Evolutionary conservation across 129 eudicot species (phyloP).

Genomic region (Mikania micrantha): DNA sequence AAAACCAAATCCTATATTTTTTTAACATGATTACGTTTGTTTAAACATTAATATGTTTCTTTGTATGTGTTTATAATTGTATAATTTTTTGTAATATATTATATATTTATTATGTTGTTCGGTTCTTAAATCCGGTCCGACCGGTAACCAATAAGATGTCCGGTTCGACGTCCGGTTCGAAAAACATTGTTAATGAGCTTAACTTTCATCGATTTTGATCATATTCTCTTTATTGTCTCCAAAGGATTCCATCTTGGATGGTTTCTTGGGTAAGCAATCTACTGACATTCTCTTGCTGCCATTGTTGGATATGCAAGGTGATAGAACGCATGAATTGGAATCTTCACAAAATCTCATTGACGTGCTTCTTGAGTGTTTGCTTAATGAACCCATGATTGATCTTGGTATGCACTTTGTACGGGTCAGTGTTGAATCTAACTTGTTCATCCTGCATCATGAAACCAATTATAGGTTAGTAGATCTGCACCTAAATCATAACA

Average conservation of each 20-base stretch:
- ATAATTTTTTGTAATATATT: too few relatives aligned
- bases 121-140: too few relatives aligned
- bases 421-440: constrained; percentile 34
- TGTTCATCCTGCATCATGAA: constrained; percentile 38
- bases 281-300: constrained; percentile 64
- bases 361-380: constrained; percentile 62
- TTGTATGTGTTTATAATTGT: too few relatives aligned
- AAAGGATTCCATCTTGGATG: constrained; percentile 38
- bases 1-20: too few relatives aligned
- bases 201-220: constrained; percentile 91
- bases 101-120: too few relatives aligned
- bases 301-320: constrained; percentile 50
- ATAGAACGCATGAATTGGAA: constrained; percentile 42
- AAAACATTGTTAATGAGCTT: too few relatives aligned
- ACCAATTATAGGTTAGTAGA: background rate
- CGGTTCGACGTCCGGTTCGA: too few relatives aligned
- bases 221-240: constrained; percentile 56
- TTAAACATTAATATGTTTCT: too few relatives aligned
- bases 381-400: constrained; percentile 58
- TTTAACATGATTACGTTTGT: too few relatives aligned
- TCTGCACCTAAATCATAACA: background rate
- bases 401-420: constrained; percentile 64
- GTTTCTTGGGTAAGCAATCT: constrained; percentile 36
- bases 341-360: constrained; percentile 73
- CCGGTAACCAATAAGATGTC: too few relatives aligned